Evolutionary conservation across 108 stramenopile genomes (phyloP), one percentile per base, ranked within the genome.

Genomic region (Cyclotella kingstonii): DNA sequence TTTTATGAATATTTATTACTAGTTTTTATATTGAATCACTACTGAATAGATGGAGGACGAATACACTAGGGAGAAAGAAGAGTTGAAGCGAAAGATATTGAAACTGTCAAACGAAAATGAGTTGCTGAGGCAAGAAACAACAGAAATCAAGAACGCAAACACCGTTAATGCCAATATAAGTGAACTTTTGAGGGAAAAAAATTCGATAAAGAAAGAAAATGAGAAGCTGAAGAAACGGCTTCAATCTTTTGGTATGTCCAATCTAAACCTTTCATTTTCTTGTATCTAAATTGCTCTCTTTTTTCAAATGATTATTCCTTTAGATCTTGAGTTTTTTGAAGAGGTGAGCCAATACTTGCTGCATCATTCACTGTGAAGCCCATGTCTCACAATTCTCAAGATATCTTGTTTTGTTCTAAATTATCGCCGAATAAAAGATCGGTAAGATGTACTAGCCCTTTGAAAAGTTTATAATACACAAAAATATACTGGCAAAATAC

Each of bases 251-350:
- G 52, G 63, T 65, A 45, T 4, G 63, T 52, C 14, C 17, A 8
- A 9, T n/a, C 31, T 30, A 2, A 10, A 21, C 15, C 2, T 10
- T 2, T 10, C n/a, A 4, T 11, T 0, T 5, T 5, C 12, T 44
- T 5, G 18, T 43, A 17, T 17, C 2, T 39, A 10, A 11, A 40
- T 41, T 6, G 6, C 38, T 59, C 5, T 41, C 11, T 35, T 12
- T 40, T 22, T 18, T 11, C 12, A 48, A 10, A 48, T 57, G 19
- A 14, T 30, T 45, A 5, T 26, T 40, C 27, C 33, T 31, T 48
- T 29, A 30, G 63, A 67, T 34, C 73, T 75, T 15, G 60, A 61
- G 17, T 62, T 75, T 17, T 67, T 75, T 49, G 73, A 75, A 29
- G 66, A 67, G 54, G 58, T 75, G 18, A 52, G 55, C 19, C 10